phyloP scores from a whole-genome alignment of 805 yeast genomes.

The Candida germanica region DNA sequence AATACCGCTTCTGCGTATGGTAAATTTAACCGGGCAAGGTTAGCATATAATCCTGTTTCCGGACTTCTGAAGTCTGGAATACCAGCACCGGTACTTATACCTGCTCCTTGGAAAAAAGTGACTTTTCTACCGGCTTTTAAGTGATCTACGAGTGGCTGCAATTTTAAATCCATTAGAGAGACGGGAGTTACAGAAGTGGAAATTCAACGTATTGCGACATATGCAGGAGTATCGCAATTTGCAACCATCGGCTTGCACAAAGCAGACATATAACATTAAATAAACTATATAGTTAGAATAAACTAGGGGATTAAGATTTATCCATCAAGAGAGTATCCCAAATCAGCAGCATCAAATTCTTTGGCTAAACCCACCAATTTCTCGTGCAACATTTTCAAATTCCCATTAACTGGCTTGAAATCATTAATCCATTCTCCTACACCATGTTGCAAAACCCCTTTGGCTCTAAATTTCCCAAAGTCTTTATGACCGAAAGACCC shows the following conservation, averaged over 20 bases:
- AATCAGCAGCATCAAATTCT: conserved; percentile 29
- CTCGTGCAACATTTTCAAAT: conserved; percentile 24
- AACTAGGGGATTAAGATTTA: background rate
- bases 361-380: conserved; percentile 28
- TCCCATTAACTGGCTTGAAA: conserved; percentile 27
- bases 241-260: no score
- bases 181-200: no score
- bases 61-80: conserved; percentile 96
- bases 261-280: background rate
- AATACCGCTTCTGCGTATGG: conserved; percentile 97
- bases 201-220: no score
- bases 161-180: no score
- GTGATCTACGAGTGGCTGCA: conserved; percentile 30
- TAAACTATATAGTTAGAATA: background rate
- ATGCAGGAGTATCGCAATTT: no score
- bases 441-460: conserved; percentile 53
- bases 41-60: conserved; percentile 81
- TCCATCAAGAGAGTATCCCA: conserved; percentile 40
- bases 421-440: conserved; percentile 45
- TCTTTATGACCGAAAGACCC: conserved; percentile 48
- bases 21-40: conserved; percentile 64
- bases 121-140: conserved; percentile 41
- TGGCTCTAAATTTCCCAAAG: conserved; percentile 42
- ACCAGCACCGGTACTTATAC: conserved; percentile 89
- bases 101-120: conserved; percentile 84